A percentile compares a stretch with the other conserved stretches of the same genome.
phyloP scores from a whole-genome alignment of 495 filamentous ascomycete genomes.

The Tirmania nivea region DNA sequence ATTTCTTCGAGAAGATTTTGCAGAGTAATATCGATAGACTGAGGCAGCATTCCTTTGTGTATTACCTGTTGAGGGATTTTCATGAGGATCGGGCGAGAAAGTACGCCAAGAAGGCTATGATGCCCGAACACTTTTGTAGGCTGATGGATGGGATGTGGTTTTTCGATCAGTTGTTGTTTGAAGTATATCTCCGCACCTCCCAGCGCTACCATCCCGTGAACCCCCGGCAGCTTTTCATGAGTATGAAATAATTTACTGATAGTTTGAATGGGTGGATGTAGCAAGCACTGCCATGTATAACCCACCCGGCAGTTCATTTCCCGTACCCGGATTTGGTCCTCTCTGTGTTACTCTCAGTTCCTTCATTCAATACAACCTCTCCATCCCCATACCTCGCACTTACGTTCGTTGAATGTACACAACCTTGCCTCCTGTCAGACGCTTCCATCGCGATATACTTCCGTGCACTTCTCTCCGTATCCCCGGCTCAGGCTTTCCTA shows the following conservation, averaged over 20 bases:
- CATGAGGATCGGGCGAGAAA: neutral
- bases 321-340: neutral
- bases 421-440: slow-evolving; percentile 10
- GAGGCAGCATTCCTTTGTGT: slow-evolving; percentile 14
- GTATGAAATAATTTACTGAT: neutral
- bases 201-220: neutral
- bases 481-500: slow-evolving; percentile 10
- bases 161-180: slow-evolving; percentile 11
- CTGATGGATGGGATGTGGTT: slow-evolving; percentile 14
- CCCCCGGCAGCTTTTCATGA: too few species aligned
- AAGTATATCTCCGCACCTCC: slow-evolving; percentile 1
- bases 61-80: slow-evolving; percentile 16
- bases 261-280: neutral
- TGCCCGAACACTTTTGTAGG: slow-evolving; percentile 10
- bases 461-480: slow-evolving; percentile 5
- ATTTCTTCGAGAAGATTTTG: slow-evolving; percentile 7
- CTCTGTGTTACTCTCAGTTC: slow-evolving; percentile 1
- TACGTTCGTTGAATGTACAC: slow-evolving; percentile 8
- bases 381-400: slow-evolving; percentile 9
- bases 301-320: neutral
- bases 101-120: slow-evolving; percentile 5
- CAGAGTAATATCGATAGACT: slow-evolving; percentile 13
- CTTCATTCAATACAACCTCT: slow-evolving; percentile 1
- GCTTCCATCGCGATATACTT: slow-evolving; percentile 10
- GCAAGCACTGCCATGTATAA: neutral